Conservation (phyloP, 2,329 filamentous ascomycete species). For the Bipolaris oryzae region DNA sequence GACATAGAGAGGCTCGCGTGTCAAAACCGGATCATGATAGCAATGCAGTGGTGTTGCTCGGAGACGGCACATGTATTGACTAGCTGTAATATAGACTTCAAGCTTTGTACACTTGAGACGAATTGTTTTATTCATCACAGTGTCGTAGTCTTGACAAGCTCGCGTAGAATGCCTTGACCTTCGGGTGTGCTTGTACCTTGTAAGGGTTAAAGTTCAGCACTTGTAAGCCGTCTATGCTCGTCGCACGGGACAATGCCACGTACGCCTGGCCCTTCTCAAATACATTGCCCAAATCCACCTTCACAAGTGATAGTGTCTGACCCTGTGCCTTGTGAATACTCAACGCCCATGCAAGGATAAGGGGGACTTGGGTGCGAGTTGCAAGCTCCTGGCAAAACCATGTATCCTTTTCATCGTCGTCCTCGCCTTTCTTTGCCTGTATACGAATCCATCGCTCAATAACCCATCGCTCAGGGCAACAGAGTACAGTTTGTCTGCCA, state of each 20-base stretch:
- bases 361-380: constrained; percentile 73
- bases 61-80: too few relatives aligned
- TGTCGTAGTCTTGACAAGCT: constrained; percentile 57
- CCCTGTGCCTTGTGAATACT: constrained; percentile 98
- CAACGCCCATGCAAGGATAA: constrained; percentile 95
- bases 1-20: too few relatives aligned
- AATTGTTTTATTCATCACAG: too few relatives aligned
- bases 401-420: constrained; percentile 61
- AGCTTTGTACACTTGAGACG: too few relatives aligned
- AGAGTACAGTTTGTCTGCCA: not conserved
- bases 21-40: too few relatives aligned
- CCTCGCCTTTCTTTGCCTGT: too few relatives aligned
- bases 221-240: constrained; percentile 82
- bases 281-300: constrained; percentile 87
- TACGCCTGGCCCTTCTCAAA: constrained; percentile 99
- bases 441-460: constrained; percentile 61
- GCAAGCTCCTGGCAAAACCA: constrained; percentile 84
- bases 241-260: constrained; percentile 92
- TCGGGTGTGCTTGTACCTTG: constrained; percentile 93
- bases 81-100: too few relatives aligned
- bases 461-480: constrained; percentile 58
- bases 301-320: constrained; percentile 90
- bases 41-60: too few relatives aligned
- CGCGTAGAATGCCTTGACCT: constrained; percentile 85
- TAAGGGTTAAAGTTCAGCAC: constrained; percentile 85